Base-by-base conservation (phyloP, 148 eudicot genomes). In the Camellia japonica region DNA sequence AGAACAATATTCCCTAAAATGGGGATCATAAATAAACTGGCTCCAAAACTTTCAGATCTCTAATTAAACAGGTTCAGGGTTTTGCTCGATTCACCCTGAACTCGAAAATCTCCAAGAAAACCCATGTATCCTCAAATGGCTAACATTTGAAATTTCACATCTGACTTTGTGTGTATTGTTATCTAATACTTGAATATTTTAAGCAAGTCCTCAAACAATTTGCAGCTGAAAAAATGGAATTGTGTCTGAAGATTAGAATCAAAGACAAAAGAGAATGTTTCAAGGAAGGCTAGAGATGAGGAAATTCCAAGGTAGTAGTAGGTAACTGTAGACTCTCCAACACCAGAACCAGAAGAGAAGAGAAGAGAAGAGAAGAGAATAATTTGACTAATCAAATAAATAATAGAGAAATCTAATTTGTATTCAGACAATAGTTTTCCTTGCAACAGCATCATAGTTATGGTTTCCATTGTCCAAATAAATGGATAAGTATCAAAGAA, bases 11-110 rank as follows among this genome's bases (percentile, higher is more conserved):
- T 18, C 9, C 19, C 62, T 30, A 61, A 65, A 51, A 77, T 65
- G 80, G 72, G 79, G 72, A 66, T 76, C 60, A 59, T 12, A 66
- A 49, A 42, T 14, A 30, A 30, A 30, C 15, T 38, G 15, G 30
- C 41, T 41, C 62, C 44, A 30, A 54, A 77, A 65, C 3, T 7
- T 20, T 77, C 70, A 68, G 49, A 66, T 66, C 80, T 51, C 58
- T 65, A 30, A 30, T 30, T 6, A 54, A 51, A 41, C 7, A 8
- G 15, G 61, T 77, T 77, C 46, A 64, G 46, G 52, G 38, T 49
- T 63, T 62, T 12, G 47, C 61, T 66, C 10, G 71, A 77, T 43
- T 51, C 60, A 41, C 54, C 44, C 65, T n/a, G 30, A 61, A 44
- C 30, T 46, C 54, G 8, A 70, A 51, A 15, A 51, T 42, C 62